Percentiles rank a stretch among this genome's conserved stretches.
Conservation (phyloP, 2,329 filamentous ascomycete genomes). For the Tolypocladium tropicale region DNA sequence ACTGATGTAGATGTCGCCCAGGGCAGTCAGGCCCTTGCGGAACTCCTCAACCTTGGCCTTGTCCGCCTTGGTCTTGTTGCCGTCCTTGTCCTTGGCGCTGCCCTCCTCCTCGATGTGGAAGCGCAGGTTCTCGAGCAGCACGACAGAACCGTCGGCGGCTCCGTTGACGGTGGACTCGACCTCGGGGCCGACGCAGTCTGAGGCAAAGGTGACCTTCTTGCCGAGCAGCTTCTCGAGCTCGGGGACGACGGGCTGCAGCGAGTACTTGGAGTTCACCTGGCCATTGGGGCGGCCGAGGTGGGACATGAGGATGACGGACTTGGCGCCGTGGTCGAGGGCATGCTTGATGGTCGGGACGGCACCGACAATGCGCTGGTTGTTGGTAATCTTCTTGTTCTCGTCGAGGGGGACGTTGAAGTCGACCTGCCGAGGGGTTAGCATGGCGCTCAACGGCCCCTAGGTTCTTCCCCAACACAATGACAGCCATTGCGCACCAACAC, state of each 20-base stretch:
- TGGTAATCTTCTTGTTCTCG: slow-evolving; percentile 85
- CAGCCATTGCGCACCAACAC: background rate
- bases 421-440: slow-evolving; percentile 46
- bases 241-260: slow-evolving; percentile 79
- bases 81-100: slow-evolving; percentile 83
- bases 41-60: slow-evolving; percentile 87
- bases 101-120: slow-evolving; percentile 99
- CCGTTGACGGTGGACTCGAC: slow-evolving; percentile 84
- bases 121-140: slow-evolving; percentile 93
- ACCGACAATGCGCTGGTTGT: slow-evolving; percentile 96
- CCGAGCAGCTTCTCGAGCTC: slow-evolving; percentile 86
- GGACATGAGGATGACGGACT: slow-evolving; percentile 93
- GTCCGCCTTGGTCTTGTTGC: slow-evolving; percentile 97
- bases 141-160: slow-evolving; percentile 69
- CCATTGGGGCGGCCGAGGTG: slow-evolving; percentile 95
- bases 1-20: slow-evolving; percentile 97
- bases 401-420: slow-evolving; percentile 99
- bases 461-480: background rate
- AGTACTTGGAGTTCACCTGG: slow-evolving; percentile 85
- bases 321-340: slow-evolving; percentile 80
- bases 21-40: slow-evolving; percentile 85
- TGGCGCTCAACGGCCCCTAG: background rate
- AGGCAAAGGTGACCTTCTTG: slow-evolving; percentile 76
- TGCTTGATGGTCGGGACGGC: slow-evolving; percentile 94
- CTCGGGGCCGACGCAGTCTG: slow-evolving; percentile 83